Conservation (phyloP, 73 alveolate genomes). For the Stentor roeselii region DNA sequence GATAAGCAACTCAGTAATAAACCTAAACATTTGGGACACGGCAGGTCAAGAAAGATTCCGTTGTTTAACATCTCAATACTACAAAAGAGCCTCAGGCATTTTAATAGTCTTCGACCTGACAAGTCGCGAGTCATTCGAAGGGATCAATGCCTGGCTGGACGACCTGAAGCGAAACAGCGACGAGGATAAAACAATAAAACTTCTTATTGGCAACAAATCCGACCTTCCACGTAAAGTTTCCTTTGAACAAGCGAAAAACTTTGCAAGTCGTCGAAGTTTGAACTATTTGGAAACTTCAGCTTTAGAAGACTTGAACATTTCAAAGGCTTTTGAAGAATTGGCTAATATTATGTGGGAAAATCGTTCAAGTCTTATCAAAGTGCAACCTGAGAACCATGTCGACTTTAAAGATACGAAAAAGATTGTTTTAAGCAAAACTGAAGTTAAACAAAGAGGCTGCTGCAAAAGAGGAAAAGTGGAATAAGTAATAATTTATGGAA, state of each 20-base stretch:
- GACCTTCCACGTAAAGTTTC: slow-evolving; percentile 27
- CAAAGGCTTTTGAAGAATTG: background rate
- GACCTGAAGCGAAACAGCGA: slow-evolving; percentile 48
- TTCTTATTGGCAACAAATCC: slow-evolving; percentile 71
- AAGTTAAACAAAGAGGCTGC: no score
- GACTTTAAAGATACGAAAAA: no score
- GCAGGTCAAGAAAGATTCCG: slow-evolving; percentile 70
- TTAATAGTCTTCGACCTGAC: slow-evolving; percentile 63
- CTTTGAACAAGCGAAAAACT: background rate
- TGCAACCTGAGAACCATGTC: no score
- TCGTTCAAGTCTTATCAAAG: background rate
- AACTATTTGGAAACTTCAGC: background rate
- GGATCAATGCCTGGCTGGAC: slow-evolving; percentile 52
- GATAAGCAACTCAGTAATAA: background rate
- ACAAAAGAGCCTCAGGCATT: slow-evolving; percentile 58
- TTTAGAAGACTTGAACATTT: background rate
- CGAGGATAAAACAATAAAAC: slow-evolving; percentile 51
- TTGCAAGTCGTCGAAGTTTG: background rate
- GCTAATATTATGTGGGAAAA: background rate
- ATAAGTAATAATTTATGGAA: background rate
- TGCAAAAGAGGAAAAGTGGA: no score
- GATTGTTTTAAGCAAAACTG: no score
- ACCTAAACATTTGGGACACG: slow-evolving; percentile 44
- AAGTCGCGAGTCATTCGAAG: slow-evolving; percentile 44
- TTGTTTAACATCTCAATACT: slow-evolving; percentile 51